These are phyloP conservation scores for Gnomoniopsis sp. DNA, from an alignment of 2,329 filamentous ascomycete genomes.

Conservation along the genomic window DNA sequence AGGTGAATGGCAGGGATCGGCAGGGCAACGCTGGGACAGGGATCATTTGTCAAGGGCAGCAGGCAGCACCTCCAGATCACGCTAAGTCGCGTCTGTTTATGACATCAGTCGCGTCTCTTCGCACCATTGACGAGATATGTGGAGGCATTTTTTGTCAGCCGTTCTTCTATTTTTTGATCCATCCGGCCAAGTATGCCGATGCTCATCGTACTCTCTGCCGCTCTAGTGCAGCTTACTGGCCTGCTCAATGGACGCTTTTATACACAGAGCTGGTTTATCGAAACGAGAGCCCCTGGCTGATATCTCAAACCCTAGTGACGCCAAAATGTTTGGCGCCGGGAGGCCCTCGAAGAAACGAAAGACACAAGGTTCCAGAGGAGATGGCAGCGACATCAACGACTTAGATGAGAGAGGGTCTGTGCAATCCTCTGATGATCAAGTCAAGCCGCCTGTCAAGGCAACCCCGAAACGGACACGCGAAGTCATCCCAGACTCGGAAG, in stretches of 20 bases:
- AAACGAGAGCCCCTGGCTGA: constrained; percentile 18
- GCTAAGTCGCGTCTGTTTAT: constrained; percentile 3
- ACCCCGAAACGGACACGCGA: neutral
- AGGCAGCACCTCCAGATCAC: neutral
- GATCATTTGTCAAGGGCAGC: neutral
- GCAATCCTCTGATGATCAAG: constrained; percentile 6
- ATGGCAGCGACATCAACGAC: constrained; percentile 31
- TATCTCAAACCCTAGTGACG: constrained; percentile 18
- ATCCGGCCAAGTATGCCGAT: no score
- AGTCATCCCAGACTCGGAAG: constrained; percentile 22
- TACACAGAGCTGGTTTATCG: constrained; percentile 20
- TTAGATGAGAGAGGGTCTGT: constrained; percentile 24
- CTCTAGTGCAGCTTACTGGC: neutral
- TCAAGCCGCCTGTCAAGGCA: neutral
- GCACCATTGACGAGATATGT: neutral
- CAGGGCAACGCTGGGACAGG: neutral
- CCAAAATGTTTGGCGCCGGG: constrained; percentile 16
- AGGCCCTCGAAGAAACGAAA: constrained; percentile 35
- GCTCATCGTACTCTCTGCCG: no score
- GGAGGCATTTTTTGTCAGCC: neutral
- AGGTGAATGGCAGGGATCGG: neutral
- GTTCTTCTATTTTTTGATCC: no score
- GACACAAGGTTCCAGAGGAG: constrained; percentile 22
- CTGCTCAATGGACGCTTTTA: constrained; percentile 27
- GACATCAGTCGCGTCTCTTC: constrained; percentile 3